Base-by-base conservation (phyloP, 768 basidiomycete species). In the Kwoniella botswanensis region DNA sequence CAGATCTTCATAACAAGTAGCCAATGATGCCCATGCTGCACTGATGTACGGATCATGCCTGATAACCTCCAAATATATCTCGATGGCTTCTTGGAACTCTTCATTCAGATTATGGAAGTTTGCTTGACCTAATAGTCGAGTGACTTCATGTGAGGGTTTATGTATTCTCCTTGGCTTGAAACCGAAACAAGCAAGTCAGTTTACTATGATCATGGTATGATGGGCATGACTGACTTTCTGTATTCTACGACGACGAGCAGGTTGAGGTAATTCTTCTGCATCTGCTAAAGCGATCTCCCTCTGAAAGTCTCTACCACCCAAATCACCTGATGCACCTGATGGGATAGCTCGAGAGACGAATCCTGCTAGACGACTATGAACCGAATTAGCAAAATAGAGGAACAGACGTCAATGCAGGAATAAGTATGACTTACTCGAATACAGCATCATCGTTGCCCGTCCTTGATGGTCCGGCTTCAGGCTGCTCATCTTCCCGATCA, bases 31-130 rank as follows among this genome's bases (percentile, higher is more conserved):
- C 95, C 95, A 99, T 1, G 94, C 92, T 2, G 88, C 84, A 0
- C 87, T 86, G 1, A 93, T 91, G 18, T 92, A 88, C 2, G 95
- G 93, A 80, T 99, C 96, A 67, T 94, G 93, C 10, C 93, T 89
- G 65, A 99, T 93, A 74, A 97, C 92, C 79, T 98, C 93, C 79
- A 91, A 90, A 88, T 94, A 92, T 26, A 90, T 87, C 21, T 89
- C 88, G 44, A 93, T 89, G 0, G 93, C 90, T 74, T 90, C 87
- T 2, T 86, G 84, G 10, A 89, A 84, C 66, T 93, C 84, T 70
- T 86, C 88, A 76, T 91, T 88, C 61, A 95, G 88, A 82, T 93
- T 97, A 2, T 91, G 91, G 77, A 92, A 89, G 79, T 94, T 95
- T 22, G 92, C 95, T 65, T 91, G 89, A 29, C 93, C 93, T 62